phyloP scores from a whole-genome alignment of 768 basidiomycete genomes.

The Suillus paluster region DNA sequence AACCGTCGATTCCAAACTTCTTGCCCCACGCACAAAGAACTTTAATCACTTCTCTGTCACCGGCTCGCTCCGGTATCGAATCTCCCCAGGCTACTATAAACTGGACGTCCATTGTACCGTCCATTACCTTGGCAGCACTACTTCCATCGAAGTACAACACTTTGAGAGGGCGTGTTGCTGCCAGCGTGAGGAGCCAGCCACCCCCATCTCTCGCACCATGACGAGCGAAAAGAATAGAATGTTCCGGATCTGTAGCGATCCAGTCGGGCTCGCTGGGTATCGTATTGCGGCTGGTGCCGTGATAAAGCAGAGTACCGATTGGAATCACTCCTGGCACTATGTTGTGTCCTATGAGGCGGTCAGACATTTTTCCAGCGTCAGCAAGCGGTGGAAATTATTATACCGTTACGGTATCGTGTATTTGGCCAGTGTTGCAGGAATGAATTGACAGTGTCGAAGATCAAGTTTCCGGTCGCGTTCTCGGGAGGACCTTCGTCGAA shows the following conservation, averaged over 20 bases:
- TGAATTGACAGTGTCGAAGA: slow-evolving; percentile 39
- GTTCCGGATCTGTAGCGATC: slow-evolving; percentile 41
- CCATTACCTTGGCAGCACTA: slow-evolving; percentile 34
- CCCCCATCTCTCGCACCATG: not conserved
- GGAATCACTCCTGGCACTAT: slow-evolving; percentile 40
- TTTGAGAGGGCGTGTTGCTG: slow-evolving; percentile 30
- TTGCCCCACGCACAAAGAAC: slow-evolving; percentile 40
- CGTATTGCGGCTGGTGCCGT: slow-evolving; percentile 22
- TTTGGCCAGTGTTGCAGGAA: slow-evolving; percentile 45
- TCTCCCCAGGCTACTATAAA: slow-evolving; percentile 39
- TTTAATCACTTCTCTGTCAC: slow-evolving; percentile 32
- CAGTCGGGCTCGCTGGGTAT: slow-evolving; percentile 37
- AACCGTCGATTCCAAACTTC: slow-evolving; percentile 36
- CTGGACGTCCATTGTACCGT: slow-evolving; percentile 46
- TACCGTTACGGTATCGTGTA: slow-evolving; percentile 40
- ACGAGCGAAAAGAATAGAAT: slow-evolving; percentile 42
- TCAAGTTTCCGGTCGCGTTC: slow-evolving; percentile 36
- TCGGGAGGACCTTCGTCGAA: slow-evolving; percentile 23
- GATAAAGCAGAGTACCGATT: slow-evolving; percentile 42
- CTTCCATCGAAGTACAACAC: slow-evolving; percentile 39
- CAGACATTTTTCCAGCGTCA: not conserved
- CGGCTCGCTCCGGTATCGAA: slow-evolving; percentile 17
- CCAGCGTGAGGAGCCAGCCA: slow-evolving; percentile 34
- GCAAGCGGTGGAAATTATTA: not conserved
- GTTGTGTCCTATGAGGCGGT: slow-evolving; percentile 26